Conservation (phyloP, 2,329 filamentous ascomycete genomes). For the Fonsecaea erecta region DNA sequence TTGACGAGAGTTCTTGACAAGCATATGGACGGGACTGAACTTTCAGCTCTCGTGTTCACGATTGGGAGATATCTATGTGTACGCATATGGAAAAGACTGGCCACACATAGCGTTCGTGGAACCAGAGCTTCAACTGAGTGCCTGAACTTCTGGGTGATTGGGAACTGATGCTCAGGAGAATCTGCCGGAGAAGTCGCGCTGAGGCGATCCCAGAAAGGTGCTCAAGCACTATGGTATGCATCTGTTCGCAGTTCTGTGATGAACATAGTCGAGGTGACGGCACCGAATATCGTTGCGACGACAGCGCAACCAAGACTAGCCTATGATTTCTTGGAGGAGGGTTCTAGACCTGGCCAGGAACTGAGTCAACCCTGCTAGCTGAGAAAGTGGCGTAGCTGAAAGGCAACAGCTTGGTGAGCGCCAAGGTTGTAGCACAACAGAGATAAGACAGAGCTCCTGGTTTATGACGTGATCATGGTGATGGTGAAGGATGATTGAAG, state of each 20-base stretch:
- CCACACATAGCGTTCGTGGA: not conserved
- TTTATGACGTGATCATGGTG: too few species aligned
- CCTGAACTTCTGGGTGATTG: not conserved
- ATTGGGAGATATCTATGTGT: not conserved
- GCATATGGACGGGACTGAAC: not conserved
- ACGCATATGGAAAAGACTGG: not conserved
- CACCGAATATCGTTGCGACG: too few species aligned
- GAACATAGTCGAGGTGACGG: not conserved
- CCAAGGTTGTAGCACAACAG: not conserved
- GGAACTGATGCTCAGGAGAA: not conserved
- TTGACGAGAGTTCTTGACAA: not conserved
- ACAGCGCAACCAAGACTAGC: not conserved
- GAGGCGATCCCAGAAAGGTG: not conserved
- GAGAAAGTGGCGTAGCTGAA: constrained; percentile 20
- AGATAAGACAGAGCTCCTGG: not conserved
- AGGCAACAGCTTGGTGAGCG: not conserved
- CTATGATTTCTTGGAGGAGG: not conserved
- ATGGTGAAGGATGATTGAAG: too few species aligned
- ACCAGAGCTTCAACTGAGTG: not conserved
- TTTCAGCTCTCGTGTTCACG: not conserved
- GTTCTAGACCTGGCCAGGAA: constrained; percentile 11
- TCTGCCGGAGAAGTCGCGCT: not conserved
- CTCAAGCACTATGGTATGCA: not conserved
- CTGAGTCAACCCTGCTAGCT: not conserved
- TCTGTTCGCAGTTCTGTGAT: too few species aligned